These are phyloP conservation scores for Moesziomyces antarcticus DNA, from an alignment of 1,284 basidiomycete species.

Conservation along the genomic window DNA sequence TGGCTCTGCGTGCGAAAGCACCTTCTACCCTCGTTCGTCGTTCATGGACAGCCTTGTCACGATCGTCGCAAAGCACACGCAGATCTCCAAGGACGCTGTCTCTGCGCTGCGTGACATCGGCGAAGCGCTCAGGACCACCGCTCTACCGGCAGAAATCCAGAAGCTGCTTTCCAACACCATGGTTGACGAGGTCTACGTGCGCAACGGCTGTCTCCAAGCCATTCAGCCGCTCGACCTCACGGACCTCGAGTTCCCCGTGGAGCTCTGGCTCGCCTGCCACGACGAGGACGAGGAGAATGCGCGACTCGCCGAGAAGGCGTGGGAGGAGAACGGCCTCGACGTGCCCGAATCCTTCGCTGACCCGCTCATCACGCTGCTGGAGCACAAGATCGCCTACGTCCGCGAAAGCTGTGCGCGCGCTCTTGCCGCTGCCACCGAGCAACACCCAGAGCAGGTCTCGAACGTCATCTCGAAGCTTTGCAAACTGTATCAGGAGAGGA, in stretches of 20 bases:
- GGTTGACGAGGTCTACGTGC: conserved; percentile 86
- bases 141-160: conserved; percentile 64
- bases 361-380: conserved; percentile 77
- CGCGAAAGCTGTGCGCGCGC: conserved; percentile 79
- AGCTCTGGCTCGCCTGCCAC: conserved; percentile 88
- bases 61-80: conserved; percentile 81
- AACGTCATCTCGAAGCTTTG: conserved; percentile 73
- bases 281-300: conserved; percentile 93
- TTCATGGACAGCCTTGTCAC: conserved; percentile 79
- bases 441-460: conserved; percentile 78
- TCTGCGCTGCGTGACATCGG: conserved; percentile 85
- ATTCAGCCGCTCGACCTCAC: conserved; percentile 94
- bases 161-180: conserved; percentile 79
- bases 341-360: conserved; percentile 80
- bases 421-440: conserved; percentile 80
- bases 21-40: conserved; percentile 56
- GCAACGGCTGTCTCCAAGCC: conserved; percentile 90
- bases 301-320: conserved; percentile 81
- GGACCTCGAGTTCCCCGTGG: conserved; percentile 89
- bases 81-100: conserved; percentile 86
- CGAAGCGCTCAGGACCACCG: conserved; percentile 75
- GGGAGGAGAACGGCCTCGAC: conserved; percentile 97
- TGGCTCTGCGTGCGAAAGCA: conserved; percentile 78
- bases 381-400: conserved; percentile 84
- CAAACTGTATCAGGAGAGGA: conserved; percentile 85